These are phyloP conservation scores for Talaromyces proteolyticus DNA, from an alignment of 495 filamentous ascomycete genomes.

Conservation along the genomic window DNA sequence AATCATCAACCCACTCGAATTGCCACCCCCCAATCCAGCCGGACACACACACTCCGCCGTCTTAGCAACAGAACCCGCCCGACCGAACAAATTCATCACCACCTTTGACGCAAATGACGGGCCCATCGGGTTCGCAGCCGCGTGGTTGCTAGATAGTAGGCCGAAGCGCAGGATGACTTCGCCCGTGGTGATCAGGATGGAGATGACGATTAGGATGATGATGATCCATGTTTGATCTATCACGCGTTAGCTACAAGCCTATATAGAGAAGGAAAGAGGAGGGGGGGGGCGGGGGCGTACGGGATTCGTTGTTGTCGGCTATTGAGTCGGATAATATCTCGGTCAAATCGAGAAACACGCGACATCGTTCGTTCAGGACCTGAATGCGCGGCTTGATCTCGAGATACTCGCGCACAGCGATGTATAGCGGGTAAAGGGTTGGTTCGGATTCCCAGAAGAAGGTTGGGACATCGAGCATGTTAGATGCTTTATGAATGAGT, in stretches of 20 bases:
- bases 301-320: slow-evolving; percentile 88
- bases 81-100: slow-evolving; percentile 4
- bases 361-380: slow-evolving; percentile 93
- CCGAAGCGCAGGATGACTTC: slow-evolving; percentile 87
- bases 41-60: slow-evolving; percentile 1
- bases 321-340: slow-evolving; percentile 92
- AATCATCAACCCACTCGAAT: background rate
- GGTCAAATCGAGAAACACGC: slow-evolving; percentile 93
- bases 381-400: slow-evolving; percentile 94
- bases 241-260: background rate
- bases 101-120: slow-evolving; percentile 3
- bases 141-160: slow-evolving; percentile 31
- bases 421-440: slow-evolving; percentile 89
- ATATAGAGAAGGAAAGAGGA: background rate
- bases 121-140: background rate
- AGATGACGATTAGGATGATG: slow-evolving; percentile 86
- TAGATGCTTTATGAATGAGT: slow-evolving; percentile 61
- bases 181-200: slow-evolving; percentile 82
- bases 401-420: slow-evolving; percentile 92
- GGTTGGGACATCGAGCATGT: slow-evolving; percentile 94
- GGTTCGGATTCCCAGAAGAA: slow-evolving; percentile 99
- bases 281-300: slow-evolving; percentile 21
- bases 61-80: background rate
- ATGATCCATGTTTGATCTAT: slow-evolving; percentile 90
- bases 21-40: background rate